Evolutionary conservation across 2,329 filamentous ascomycete species (phyloP).

Genomic region (Neofusicoccum cordaticola): DNA sequence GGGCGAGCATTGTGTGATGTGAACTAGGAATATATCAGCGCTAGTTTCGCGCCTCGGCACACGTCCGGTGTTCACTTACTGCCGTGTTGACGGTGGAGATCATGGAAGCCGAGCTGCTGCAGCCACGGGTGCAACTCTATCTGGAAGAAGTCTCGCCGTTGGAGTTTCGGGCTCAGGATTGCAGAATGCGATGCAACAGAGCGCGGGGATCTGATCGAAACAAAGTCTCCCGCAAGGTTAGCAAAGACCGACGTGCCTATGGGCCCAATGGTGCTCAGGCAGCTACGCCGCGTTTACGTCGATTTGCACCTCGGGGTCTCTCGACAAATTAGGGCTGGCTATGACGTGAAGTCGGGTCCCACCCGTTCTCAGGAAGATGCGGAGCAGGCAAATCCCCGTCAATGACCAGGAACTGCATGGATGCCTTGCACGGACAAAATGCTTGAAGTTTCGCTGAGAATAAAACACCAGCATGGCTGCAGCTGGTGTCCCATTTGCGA

Average conservation of each 20-base stretch:
- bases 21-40: conserved; percentile 68
- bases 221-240: not conserved
- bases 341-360: not conserved
- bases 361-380: not conserved
- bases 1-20: conserved; percentile 78
- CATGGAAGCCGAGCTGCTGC: conserved; percentile 48
- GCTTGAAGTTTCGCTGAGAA: no score
- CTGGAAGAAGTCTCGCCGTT: conserved; percentile 28
- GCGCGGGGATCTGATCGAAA: not conserved
- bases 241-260: not conserved
- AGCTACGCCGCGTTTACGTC: not conserved
- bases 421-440: no score
- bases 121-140: conserved; percentile 55
- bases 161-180: not conserved
- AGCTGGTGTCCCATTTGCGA: not conserved
- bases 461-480: no score
- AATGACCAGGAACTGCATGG: no score
- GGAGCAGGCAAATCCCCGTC: not conserved
- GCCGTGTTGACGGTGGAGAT: conserved; percentile 48
- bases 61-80: conserved; percentile 60
- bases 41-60: conserved; percentile 61
- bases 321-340: not conserved
- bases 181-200: not conserved
- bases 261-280: not conserved
- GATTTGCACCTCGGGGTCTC: not conserved